Conservation (phyloP, 1,139 yeast species). For the Arxiozyma slooffiae region DNA sequence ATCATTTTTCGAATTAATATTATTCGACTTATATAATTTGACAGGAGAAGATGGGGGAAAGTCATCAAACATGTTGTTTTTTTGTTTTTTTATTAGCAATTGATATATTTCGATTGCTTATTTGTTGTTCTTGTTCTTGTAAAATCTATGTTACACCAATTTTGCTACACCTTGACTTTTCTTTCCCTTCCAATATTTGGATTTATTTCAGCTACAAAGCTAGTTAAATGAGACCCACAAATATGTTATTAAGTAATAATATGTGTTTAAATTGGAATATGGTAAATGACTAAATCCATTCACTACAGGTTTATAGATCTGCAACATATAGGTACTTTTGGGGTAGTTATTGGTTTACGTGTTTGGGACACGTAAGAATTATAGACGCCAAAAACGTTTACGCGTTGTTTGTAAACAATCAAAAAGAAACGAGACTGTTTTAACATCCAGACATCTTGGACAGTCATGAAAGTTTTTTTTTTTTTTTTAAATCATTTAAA, state of each 20-base stretch:
- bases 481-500: neutral
- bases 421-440: neutral
- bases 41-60: slow-evolving; percentile 6
- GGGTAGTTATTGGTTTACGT: neutral
- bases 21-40: neutral
- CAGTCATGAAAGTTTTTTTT: neutral
- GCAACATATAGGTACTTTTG: neutral
- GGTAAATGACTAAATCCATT: too few relatives aligned
- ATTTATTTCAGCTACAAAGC: neutral
- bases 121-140: too few relatives aligned
- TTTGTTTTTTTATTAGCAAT: neutral
- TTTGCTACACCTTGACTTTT: neutral
- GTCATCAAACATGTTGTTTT: neutral
- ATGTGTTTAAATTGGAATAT: too few relatives aligned
- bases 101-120: neutral
- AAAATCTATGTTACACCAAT: neutral
- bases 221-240: neutral
- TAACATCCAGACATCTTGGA: neutral
- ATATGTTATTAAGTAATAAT: too few relatives aligned
- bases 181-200: neutral
- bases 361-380: neutral
- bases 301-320: neutral
- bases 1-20: neutral
- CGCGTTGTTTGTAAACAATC: neutral
- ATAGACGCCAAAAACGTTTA: neutral